These are phyloP conservation scores for Penicillium fuscoglaucum DNA, from an alignment of 2,329 filamentous ascomycete species.

Conservation along the genomic window DNA sequence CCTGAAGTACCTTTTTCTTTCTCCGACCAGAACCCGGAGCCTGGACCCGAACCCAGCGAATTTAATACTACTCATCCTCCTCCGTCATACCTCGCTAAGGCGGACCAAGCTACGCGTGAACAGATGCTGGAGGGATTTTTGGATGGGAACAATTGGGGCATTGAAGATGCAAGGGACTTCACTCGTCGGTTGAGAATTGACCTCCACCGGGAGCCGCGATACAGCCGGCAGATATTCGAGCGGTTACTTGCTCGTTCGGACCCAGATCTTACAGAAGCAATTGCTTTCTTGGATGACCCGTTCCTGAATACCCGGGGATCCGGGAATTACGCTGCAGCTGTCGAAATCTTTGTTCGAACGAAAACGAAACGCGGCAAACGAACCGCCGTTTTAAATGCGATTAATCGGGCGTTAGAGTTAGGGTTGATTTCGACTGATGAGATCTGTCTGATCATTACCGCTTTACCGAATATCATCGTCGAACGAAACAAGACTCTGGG, in stretches of 20 bases:
- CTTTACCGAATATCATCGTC: conserved; percentile 25
- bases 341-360: conserved; percentile 28
- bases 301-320: conserved; percentile 38
- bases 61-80: neutral
- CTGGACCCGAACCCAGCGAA: conserved; percentile 15
- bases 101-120: conserved; percentile 7
- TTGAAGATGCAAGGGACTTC: conserved; percentile 33
- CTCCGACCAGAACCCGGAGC: conserved; percentile 20
- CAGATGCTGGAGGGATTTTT: conserved; percentile 23
- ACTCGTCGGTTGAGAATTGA: conserved; percentile 34
- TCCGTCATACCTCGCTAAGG: neutral
- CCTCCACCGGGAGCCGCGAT: conserved; percentile 36
- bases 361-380: conserved; percentile 21
- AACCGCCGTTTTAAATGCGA: conserved; percentile 25
- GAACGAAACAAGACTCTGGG: conserved; percentile 17
- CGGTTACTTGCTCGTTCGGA: conserved; percentile 28
- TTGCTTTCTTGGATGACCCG: conserved; percentile 39
- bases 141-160: conserved; percentile 17
- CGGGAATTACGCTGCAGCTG: conserved; percentile 36
- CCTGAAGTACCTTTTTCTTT: conserved; percentile 22
- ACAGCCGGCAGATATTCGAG: conserved; percentile 39
- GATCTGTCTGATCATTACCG: conserved; percentile 33
- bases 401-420: conserved; percentile 35
- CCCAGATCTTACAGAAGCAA: conserved; percentile 23
- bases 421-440: conserved; percentile 38